phyloP scores from a whole-genome alignment of 345 rosid species.

The Clausena lansium region DNA sequence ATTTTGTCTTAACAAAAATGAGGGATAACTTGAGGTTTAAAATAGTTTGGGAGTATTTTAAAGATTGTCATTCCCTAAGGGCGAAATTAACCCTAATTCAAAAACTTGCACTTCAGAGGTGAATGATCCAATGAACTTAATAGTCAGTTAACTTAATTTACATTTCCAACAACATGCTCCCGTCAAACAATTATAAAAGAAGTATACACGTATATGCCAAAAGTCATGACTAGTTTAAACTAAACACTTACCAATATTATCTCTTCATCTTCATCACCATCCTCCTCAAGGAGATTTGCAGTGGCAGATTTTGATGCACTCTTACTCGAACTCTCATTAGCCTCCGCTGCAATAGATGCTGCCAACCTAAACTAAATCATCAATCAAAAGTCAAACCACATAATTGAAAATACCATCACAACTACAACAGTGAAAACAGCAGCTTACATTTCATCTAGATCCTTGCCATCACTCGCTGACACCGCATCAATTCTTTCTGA shows the following conservation, averaged over 20 bases:
- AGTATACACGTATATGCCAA: background rate
- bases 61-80: too few relatives aligned
- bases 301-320: slow-evolving; percentile 47
- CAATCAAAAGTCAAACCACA: slow-evolving; percentile 19
- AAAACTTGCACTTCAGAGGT: background rate
- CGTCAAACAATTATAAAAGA: background rate
- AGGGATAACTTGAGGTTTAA: too few relatives aligned
- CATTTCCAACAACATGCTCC: background rate
- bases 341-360: slow-evolving; percentile 62
- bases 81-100: background rate
- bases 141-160: background rate
- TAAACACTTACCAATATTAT: slow-evolving; percentile 27
- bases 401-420: slow-evolving; percentile 10
- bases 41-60: too few relatives aligned
- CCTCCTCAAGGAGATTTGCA: slow-evolving; percentile 38
- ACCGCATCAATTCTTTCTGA: slow-evolving; percentile 20
- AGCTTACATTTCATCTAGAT: slow-evolving; percentile 71
- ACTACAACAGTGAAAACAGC: slow-evolving; percentile 22
- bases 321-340: slow-evolving; percentile 25
- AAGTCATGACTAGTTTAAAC: background rate
- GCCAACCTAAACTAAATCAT: slow-evolving; percentile 55
- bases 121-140: background rate
- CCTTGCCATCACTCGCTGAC: slow-evolving; percentile 35
- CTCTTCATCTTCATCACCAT: slow-evolving; percentile 56
- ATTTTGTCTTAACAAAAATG: too few relatives aligned